Evolutionary conservation across 257 asterid genomes (phyloP), one percentile per base, ranked within the genome.

Genomic region (Solanum habrochaites): DNA sequence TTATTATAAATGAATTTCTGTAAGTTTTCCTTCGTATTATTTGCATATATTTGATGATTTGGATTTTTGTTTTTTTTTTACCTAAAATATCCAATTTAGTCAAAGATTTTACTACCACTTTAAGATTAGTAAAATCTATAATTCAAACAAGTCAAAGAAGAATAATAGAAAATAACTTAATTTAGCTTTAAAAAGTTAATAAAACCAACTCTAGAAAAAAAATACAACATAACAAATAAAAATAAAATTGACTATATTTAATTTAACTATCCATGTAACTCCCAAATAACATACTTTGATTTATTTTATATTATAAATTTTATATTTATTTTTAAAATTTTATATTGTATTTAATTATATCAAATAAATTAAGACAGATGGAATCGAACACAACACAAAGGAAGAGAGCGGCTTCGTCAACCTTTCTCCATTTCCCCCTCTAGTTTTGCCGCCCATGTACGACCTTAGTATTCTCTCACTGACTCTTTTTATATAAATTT

Each of bases 401-500:
- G n/a, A n/a, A n/a, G n/a, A n/a, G n/a, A n/a, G n/a, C n/a, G n/a
- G n/a, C n/a, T n/a, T n/a, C n/a, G n/a, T n/a, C n/a, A n/a, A n/a
- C n/a, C n/a, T n/a, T n/a, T n/a, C n/a, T n/a, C n/a, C n/a, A n/a
- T n/a, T n/a, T n/a, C n/a, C n/a, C n/a, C n/a, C n/a, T n/a, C n/a
- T n/a, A 2, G 56, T 87, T 83, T 60, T 56, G 85, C 45, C 73
- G 31, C 52, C 83, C n/a, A n/a, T n/a, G n/a, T 60, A 86, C 85
- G 85, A 60, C 69, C 77, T n/a, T 45, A 35, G 9, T 21, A 25
- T 2, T 16, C 8, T 69, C 78, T 13, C 40, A 13, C 27, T 16
- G 67, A 47, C 3, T 25, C 45, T 29, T 47, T 37, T 14, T 52
- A 56, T 91, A 87, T 88, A 58, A 90, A 86, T 74, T 73, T 88